Evolutionary conservation across 352 stramenopile species (phyloP).

Genomic region (Globisporangium acanthophoron): DNA sequence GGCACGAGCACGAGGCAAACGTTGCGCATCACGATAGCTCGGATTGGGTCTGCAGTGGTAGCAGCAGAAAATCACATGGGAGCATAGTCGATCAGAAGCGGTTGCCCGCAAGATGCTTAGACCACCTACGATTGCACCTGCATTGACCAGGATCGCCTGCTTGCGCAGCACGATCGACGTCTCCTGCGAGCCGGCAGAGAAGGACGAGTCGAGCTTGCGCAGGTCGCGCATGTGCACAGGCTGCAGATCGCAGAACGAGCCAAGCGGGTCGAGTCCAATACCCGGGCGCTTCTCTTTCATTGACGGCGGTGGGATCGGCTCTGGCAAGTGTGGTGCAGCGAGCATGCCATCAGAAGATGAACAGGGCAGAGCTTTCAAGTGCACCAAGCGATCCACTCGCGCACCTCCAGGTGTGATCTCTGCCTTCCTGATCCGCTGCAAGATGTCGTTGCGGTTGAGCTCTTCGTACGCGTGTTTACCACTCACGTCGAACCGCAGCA

Average conservation of each 20-base stretch:
- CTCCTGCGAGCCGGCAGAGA: conserved; percentile 24
- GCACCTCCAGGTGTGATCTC: conserved; percentile 13
- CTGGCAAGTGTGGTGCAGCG: neutral
- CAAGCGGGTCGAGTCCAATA: conserved; percentile 11
- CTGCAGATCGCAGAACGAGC: conserved; percentile 29
- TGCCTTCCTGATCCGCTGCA: conserved; percentile 24
- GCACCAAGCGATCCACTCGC: no score
- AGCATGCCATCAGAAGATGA: neutral
- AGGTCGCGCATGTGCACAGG: conserved; percentile 39
- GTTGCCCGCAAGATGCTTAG: no score
- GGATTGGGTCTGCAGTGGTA: conserved; percentile 26
- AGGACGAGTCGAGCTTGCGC: conserved; percentile 32
- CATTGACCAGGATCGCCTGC: conserved; percentile 38
- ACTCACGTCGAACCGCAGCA: conserved; percentile 23
- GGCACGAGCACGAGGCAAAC: conserved; percentile 30
- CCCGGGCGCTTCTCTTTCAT: conserved; percentile 11
- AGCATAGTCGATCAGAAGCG: no score
- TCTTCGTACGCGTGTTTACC: conserved; percentile 22
- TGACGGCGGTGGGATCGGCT: neutral
- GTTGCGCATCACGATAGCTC: conserved; percentile 33
- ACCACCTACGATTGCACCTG: neutral
- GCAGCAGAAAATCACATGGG: no score
- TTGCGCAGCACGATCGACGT: conserved; percentile 34
- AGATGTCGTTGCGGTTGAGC: conserved; percentile 21
- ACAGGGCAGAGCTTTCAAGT: no score